Conservation (phyloP, 1,284 basidiomycete genomes). For the Mycosarcoma maydis region DNA sequence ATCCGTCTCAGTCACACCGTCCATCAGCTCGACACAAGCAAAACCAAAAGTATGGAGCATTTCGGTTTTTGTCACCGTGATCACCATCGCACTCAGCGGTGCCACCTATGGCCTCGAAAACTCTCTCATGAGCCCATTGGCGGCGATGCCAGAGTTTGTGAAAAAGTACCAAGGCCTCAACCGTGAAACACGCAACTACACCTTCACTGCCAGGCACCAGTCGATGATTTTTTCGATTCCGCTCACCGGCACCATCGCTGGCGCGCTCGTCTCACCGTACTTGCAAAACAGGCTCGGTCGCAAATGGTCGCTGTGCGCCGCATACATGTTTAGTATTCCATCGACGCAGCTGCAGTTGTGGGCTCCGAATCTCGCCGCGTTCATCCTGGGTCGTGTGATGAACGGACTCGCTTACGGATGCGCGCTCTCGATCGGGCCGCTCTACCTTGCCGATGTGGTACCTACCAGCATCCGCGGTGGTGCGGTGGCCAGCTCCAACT, state of each 20-base stretch:
- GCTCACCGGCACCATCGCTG: slow-evolving; percentile 51
- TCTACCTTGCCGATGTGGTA: slow-evolving; percentile 54
- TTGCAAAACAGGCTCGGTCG: slow-evolving; percentile 49
- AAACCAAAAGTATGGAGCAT: slow-evolving; percentile 30
- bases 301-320: slow-evolving; percentile 49
- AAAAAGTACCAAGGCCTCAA: slow-evolving; percentile 52
- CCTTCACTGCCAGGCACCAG: slow-evolving; percentile 53
- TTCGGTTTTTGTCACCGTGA: slow-evolving; percentile 38
- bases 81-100: slow-evolving; percentile 46
- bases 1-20: neutral
- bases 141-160: slow-evolving; percentile 53
- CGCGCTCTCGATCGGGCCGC: slow-evolving; percentile 51
- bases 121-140: slow-evolving; percentile 53
- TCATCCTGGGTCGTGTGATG: slow-evolving; percentile 54
- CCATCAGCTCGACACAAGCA: slow-evolving; percentile 2
- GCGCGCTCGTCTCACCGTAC: slow-evolving; percentile 46
- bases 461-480: slow-evolving; percentile 52
- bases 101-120: slow-evolving; percentile 54
- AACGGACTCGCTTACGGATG: slow-evolving; percentile 54
- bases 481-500: slow-evolving; percentile 48
- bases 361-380: slow-evolving; percentile 53
- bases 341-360: slow-evolving; percentile 56
- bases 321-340: slow-evolving; percentile 51
- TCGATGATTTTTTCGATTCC: slow-evolving; percentile 57
- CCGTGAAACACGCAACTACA: slow-evolving; percentile 34